A percentile compares a stretch with the other conserved stretches of the same genome.
These are phyloP conservation scores for Allantophomopsis cytisporea DNA, from an alignment of 2,329 filamentous ascomycete genomes.

Conservation along the genomic window DNA sequence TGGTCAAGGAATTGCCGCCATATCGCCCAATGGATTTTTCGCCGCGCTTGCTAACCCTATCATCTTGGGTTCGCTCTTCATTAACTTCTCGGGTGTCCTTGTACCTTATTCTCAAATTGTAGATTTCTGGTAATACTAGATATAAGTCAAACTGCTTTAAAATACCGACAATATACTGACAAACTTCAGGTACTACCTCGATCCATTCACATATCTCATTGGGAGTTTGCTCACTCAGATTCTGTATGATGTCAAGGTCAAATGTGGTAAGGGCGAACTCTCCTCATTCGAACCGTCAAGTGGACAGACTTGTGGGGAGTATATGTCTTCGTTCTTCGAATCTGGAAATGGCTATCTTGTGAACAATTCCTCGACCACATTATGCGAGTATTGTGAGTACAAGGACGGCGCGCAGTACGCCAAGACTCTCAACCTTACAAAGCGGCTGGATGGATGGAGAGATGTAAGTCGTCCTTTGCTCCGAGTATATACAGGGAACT, in stretches of 20 bases:
- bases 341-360: conserved; percentile 27
- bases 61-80: conserved; percentile 28
- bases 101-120: conserved; percentile 23
- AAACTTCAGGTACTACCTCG: conserved; percentile 20
- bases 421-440: neutral
- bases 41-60: conserved; percentile 40
- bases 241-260: conserved; percentile 24
- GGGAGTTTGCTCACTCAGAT: conserved; percentile 22
- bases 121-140: conserved; percentile 25
- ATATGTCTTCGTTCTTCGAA: conserved; percentile 33
- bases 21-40: conserved; percentile 42
- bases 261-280: conserved; percentile 19
- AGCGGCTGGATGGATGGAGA: neutral
- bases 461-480: conserved; percentile 8
- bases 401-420: neutral
- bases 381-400: neutral
- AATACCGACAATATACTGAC: neutral
- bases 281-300: conserved; percentile 14
- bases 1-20: conserved; percentile 43
- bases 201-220: conserved; percentile 27
- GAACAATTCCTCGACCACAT: conserved; percentile 14
- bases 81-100: conserved; percentile 24
- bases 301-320: conserved; percentile 41
- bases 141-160: neutral
- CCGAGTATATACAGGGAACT: neutral